A percentile compares a stretch with the other conserved stretches of the same genome.
These are phyloP conservation scores for Bryoglossum gracile DNA, from an alignment of 495 filamentous ascomycete species.

Conservation along the genomic window DNA sequence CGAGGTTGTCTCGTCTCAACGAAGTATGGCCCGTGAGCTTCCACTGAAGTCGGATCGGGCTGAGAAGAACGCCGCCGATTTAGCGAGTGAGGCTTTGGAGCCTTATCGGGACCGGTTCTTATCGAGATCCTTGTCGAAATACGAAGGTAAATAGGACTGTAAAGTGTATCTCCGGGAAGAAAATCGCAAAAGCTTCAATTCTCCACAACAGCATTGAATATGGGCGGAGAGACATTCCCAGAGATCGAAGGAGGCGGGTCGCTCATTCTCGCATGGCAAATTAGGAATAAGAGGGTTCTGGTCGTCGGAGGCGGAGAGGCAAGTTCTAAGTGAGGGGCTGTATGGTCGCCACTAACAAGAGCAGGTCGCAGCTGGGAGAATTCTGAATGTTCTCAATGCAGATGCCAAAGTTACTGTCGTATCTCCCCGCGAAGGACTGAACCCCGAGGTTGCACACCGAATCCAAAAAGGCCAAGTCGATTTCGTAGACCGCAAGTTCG, in stretches of 20 bases:
- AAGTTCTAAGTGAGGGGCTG: slow-evolving; percentile 11
- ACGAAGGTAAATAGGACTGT: not conserved
- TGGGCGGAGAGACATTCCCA: slow-evolving; percentile 49
- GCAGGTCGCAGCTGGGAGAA: slow-evolving; percentile 91
- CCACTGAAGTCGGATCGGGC: not conserved
- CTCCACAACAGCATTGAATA: slow-evolving; percentile 7
- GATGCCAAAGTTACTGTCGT: slow-evolving; percentile 85
- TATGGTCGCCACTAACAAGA: slow-evolving; percentile 18
- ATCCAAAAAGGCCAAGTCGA: slow-evolving; percentile 63
- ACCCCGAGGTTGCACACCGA: slow-evolving; percentile 79
- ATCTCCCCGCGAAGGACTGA: slow-evolving; percentile 70
- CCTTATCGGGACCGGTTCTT: slow-evolving; percentile 16
- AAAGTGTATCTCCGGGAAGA: slow-evolving; percentile 15
- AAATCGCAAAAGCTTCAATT: not conserved
- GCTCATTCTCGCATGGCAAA: slow-evolving; percentile 90
- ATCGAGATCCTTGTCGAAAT: not conserved
- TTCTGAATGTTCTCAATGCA: slow-evolving; percentile 86
- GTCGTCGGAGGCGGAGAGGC: slow-evolving; percentile 94
- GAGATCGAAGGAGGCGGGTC: slow-evolving; percentile 83
- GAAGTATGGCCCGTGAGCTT: not conserved
- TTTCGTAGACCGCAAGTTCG: slow-evolving; percentile 75
- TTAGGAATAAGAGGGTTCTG: slow-evolving; percentile 72
- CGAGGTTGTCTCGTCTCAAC: slow-evolving; percentile 7
- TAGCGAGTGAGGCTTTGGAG: slow-evolving; percentile 1
- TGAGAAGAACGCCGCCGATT: slow-evolving; percentile 5